A percentile compares a stretch with the other conserved stretches of the same genome.
Evolutionary conservation across 78 protist species (phyloP).

Genomic region (Salpingoeca rosetta): DNA sequence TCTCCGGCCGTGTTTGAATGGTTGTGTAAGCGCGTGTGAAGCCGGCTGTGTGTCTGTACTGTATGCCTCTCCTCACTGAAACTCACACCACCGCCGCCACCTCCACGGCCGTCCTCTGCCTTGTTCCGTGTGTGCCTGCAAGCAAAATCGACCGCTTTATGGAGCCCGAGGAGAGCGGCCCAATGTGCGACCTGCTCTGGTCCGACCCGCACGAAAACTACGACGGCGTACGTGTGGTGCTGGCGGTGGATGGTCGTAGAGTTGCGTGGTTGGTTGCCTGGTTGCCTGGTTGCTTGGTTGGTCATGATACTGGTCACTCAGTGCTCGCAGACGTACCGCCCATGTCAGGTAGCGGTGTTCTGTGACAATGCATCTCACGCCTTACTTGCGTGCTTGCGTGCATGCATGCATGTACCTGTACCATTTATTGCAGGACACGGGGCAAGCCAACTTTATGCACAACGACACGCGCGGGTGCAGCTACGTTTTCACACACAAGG

Average conservation of each 20-base stretch:
- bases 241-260: too few relatives aligned
- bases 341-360: neutral
- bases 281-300: neutral
- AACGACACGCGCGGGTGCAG: constrained; percentile 90
- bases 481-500: constrained; percentile 48
- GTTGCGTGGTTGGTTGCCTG: too few relatives aligned
- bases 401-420: neutral
- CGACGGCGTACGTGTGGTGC: constrained; percentile 15
- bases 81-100: neutral
- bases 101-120: neutral
- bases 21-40: neutral
- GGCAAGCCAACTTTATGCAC: constrained; percentile 25
- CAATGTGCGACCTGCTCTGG: constrained; percentile 95
- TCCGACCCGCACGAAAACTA: constrained; percentile 91
- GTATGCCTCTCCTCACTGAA: neutral
- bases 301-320: neutral
- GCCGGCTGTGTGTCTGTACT: too few relatives aligned
- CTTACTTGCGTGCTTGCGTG: neutral
- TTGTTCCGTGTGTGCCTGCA: neutral
- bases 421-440: constrained; percentile 14
- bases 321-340: neutral
- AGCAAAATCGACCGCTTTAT: constrained; percentile 63
- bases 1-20: neutral
- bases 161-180: constrained; percentile 91
- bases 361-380: neutral